Evolutionary conservation across 2,329 filamentous ascomycete species (phyloP).

Genomic region (Exserohilum turcica): DNA sequence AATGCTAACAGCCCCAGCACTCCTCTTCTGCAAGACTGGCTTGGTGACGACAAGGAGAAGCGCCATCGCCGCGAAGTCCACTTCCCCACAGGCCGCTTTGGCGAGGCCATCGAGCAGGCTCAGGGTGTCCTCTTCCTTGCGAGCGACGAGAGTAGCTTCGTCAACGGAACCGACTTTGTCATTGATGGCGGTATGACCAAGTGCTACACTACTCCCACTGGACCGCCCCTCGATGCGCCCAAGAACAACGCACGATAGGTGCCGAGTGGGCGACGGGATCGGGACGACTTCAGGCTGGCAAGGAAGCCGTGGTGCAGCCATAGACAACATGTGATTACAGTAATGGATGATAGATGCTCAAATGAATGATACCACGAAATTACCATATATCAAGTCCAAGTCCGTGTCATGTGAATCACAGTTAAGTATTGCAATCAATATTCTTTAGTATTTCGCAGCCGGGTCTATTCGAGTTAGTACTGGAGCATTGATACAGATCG

Average conservation of each 20-base stretch:
- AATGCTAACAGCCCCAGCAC: conserved; percentile 59
- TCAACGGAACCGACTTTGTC: conserved; percentile 90
- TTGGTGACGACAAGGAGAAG: conserved; percentile 84
- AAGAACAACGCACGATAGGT: conserved; percentile 51
- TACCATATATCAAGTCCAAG: not conserved
- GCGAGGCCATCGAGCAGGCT: conserved; percentile 92
- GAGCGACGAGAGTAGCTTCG: conserved; percentile 85
- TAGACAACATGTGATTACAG: not conserved
- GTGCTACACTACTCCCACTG: conserved; percentile 73
- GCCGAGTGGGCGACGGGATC: not conserved
- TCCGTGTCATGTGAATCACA: not conserved
- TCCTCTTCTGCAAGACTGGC: conserved; percentile 88
- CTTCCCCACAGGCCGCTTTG: conserved; percentile 86
- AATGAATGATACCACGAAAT: conserved; percentile 1
- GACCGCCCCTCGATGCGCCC: conserved; percentile 60
- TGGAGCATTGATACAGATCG: not conserved
- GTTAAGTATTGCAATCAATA: not conserved
- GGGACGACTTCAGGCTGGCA: not conserved
- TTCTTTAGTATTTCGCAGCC: not conserved
- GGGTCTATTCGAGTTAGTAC: not conserved
- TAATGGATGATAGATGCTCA: conserved; percentile 1
- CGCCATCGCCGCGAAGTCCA: conserved; percentile 82
- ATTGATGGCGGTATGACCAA: conserved; percentile 96
- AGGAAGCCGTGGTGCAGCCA: not conserved
- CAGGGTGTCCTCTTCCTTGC: conserved; percentile 87